Evolutionary conservation across 2,329 filamentous ascomycete genomes (phyloP).

Genomic region (Botryosphaeria dothidea): DNA sequence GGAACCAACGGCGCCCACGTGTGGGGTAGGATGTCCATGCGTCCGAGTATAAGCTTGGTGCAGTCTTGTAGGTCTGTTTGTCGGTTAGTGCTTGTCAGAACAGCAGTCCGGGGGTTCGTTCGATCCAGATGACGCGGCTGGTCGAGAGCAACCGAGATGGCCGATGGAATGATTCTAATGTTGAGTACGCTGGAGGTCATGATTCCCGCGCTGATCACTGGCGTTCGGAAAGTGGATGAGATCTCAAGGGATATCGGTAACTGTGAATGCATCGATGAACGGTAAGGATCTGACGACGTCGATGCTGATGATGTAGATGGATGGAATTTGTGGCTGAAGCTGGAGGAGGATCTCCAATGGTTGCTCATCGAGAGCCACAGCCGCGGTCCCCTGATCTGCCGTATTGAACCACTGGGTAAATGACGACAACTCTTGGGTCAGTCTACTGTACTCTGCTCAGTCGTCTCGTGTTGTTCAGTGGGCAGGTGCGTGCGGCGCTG

Average conservation of each 20-base stretch:
- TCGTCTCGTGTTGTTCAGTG: neutral
- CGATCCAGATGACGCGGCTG: neutral
- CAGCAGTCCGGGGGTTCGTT: neutral
- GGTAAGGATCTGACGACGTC: neutral
- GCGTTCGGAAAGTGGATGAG: neutral
- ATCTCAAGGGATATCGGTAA: neutral
- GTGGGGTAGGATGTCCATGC: neutral
- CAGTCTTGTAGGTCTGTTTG: neutral
- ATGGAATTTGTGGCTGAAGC: neutral
- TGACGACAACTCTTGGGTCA: neutral
- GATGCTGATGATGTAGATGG: neutral
- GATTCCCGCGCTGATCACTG: too few species aligned
- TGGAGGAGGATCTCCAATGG: neutral
- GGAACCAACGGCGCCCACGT: neutral
- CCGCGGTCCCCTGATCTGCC: neutral
- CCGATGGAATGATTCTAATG: neutral
- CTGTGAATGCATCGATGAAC: neutral
- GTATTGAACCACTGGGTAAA: neutral
- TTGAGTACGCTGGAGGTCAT: neutral
- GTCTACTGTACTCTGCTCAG: neutral
- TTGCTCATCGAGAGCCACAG: neutral
- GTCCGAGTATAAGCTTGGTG: neutral
- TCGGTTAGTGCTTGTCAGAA: neutral
- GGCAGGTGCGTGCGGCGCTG: constrained; percentile 1
- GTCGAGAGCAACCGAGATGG: neutral